Evolutionary conservation across 306 rosid genomes (phyloP), one percentile per base, ranked within the genome.

Genomic region (Astragalus membranaceus): DNA sequence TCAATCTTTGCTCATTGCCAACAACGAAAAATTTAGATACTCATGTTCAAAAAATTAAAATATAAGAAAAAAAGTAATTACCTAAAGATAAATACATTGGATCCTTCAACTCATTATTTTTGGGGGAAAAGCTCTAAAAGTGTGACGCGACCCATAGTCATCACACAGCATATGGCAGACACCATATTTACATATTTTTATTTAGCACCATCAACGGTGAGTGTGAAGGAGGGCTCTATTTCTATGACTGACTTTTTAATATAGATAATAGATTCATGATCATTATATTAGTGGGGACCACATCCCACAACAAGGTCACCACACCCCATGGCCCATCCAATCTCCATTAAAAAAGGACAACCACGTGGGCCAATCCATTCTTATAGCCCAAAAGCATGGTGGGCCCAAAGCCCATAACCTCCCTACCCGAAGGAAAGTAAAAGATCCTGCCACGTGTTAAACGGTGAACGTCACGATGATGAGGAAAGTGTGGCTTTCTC

Each of bases 141-240:
- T 57, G 77, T 82, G 96, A 84, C 80, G 87, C 77, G 84, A 83
- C 50, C 73, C 49, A 9, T 56, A 63, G 69, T 71, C 76, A 77
- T 80, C 67, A 75, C 32, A 74, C 9, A 43, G 66, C 81, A 72
- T 69, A 83, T 88, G 95, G 95, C 95, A 88, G 97, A 88, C 97
- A 86, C 86, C 78, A 56, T 70, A 69, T 70, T 64, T 41, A 79
- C 88, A 30, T 72, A 76, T 70, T 60, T 46, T 36, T 72, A 76
- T 70, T 60, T 46, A 77, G 88, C 97, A 91, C 97, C 87, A 91
- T 88, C 83, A 42, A 88, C 97, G 95, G 95, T 88, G 74, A 67
- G 52, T 20, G 56, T 44, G 6, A 30, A 32, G 10, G 67, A 69
- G 58, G 29, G 60, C 35, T 53, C 59, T 53, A 53, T 15, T 48